Percentiles rank a stretch among this genome's conserved stretches.
These are phyloP conservation scores for Mycena rebaudengoi DNA, from an alignment of 768 basidiomycete species.

Conservation along the genomic window DNA sequence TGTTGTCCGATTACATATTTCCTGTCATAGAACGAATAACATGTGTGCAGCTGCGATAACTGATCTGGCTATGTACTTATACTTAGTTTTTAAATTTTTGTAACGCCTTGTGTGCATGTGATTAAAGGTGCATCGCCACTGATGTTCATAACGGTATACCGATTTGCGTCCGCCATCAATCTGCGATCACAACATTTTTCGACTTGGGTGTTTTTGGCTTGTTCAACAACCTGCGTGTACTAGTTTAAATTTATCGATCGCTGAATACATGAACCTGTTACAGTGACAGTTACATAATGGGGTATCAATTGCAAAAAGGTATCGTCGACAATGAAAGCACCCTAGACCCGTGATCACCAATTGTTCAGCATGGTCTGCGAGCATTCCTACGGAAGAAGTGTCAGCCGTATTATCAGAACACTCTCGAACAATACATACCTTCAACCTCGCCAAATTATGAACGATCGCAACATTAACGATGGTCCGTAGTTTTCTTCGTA, in stretches of 20 bases:
- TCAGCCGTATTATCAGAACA: constrained; percentile 5
- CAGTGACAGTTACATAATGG: not conserved
- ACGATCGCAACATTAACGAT: constrained; percentile 85
- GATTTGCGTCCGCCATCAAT: too few relatives aligned
- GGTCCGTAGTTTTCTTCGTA: constrained; percentile 76
- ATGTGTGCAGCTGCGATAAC: not conserved
- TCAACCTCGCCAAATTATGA: constrained; percentile 73
- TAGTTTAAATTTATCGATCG: too few relatives aligned
- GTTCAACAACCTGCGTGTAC: too few relatives aligned
- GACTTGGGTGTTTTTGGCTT: too few relatives aligned
- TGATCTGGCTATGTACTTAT: not conserved
- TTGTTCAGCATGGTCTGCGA: constrained; percentile 51
- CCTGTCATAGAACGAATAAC: too few relatives aligned
- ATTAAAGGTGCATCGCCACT: too few relatives aligned
- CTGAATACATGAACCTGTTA: too few relatives aligned
- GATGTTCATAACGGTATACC: too few relatives aligned
- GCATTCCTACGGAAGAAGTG: constrained; percentile 48
- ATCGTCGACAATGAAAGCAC: constrained; percentile 1
- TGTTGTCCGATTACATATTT: not conserved
- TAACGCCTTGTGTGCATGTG: too few relatives aligned
- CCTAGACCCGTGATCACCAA: constrained; percentile 43
- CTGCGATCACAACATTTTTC: not conserved
- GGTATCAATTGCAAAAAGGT: constrained; percentile 28
- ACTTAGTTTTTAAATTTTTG: too few relatives aligned
- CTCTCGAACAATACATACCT: constrained; percentile 51